Evolutionary conservation across 768 basidiomycete species (phyloP).

Genomic region (Gautieria morchelliformis): DNA sequence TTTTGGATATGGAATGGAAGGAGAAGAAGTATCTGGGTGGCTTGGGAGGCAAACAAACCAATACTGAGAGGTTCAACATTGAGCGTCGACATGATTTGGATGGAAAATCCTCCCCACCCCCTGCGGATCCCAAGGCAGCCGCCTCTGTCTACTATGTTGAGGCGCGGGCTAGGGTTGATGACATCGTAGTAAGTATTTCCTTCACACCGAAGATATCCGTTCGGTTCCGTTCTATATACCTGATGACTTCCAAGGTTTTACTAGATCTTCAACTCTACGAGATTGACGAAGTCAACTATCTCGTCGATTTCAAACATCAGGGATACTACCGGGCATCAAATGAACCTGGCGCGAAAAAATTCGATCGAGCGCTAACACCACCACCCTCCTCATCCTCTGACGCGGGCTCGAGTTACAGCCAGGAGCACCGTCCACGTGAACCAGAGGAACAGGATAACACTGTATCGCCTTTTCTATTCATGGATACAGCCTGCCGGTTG

Average conservation of each 20-base stretch:
- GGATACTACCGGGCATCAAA: slow-evolving; percentile 77
- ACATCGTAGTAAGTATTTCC: slow-evolving; percentile 67
- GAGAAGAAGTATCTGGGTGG: slow-evolving; percentile 76
- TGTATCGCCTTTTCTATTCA: slow-evolving; percentile 86
- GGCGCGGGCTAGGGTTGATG: slow-evolving; percentile 80
- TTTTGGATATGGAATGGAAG: slow-evolving; percentile 96
- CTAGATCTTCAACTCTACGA: slow-evolving; percentile 98
- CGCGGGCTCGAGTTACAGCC: neutral
- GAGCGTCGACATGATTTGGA: slow-evolving; percentile 58
- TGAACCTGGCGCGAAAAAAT: slow-evolving; percentile 58
- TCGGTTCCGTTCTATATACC: neutral
- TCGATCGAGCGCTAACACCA: slow-evolving; percentile 41
- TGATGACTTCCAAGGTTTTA: slow-evolving; percentile 47
- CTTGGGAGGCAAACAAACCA: slow-evolving; percentile 36
- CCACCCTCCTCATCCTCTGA: slow-evolving; percentile 14
- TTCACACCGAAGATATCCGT: neutral
- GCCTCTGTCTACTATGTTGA: slow-evolving; percentile 86
- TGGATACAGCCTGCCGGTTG: slow-evolving; percentile 89
- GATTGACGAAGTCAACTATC: slow-evolving; percentile 91
- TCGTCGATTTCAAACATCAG: slow-evolving; percentile 98
- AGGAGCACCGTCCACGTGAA: neutral
- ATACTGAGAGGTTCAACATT: slow-evolving; percentile 28
- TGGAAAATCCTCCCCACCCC: slow-evolving; percentile 33
- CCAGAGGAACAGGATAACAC: slow-evolving; percentile 43
- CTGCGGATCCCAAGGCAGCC: slow-evolving; percentile 55